Base-by-base conservation (phyloP, 23 red algal species). In the Gracilaria gracilis region DNA sequence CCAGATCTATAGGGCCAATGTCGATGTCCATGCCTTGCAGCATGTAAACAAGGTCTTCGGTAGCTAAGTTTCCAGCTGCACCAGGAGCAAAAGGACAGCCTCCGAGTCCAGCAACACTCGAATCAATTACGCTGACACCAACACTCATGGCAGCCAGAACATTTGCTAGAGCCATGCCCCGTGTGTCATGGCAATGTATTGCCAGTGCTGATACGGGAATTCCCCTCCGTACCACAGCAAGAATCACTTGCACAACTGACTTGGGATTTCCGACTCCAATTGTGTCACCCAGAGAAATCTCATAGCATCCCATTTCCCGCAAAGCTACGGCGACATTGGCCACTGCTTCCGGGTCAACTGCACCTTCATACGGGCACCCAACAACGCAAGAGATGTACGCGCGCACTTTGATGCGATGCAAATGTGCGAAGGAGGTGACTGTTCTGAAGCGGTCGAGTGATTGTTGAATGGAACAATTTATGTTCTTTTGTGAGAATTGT, bases 51-150 rank as follows among this genome's bases (percentile, higher is more conserved):
- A 90, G 57, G 50, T 90, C 96, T 67, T 98, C 96, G 8, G 96
- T 98, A 27, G 96, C 93, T 27, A 98, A 66, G 50, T 98, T 98
- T 0, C 96, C 96, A 36, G 96, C 76, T 14, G 96, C 93, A 53
- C 96, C 96, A 28, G 93, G 93, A 25, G 96, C 96, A 82, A 94
- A 98, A 16, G 96, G 96, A 83, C 96, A 98, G 15, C 96, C 96
- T 59, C 96, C 96, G 21, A 98, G 66, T 81, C 96, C 95, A 44
- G 83, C 96, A 29, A 98, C 93, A 24, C 88, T 83, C 23, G 92
- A 57, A 65, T 98, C 96, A 50, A 95, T 54, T 0, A 95, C 93
- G 16, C 24, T 32, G 19, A 98, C 53, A 35, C 91, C 90, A 70
- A 86, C 67, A 64, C 78, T 86, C 75, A 98, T 85, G 32, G 96